A percentile compares a stretch with the other conserved stretches of the same genome.
Conservation (phyloP, 352 stramenopile species). For the Lagenidium giganteum region DNA sequence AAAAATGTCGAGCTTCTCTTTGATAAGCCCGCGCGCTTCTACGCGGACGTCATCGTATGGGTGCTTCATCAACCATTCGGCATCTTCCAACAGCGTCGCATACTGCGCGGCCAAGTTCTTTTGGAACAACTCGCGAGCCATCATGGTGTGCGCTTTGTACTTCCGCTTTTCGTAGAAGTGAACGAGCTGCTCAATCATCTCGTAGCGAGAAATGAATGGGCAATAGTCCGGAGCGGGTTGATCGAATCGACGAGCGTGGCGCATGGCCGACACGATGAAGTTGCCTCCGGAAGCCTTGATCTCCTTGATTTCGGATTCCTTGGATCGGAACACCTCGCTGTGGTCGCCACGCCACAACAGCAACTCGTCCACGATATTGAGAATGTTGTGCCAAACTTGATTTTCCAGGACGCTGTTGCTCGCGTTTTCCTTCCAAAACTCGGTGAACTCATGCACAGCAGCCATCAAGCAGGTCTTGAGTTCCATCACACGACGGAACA, state of each 20-base stretch:
- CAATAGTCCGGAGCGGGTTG: slow-evolving; percentile 16
- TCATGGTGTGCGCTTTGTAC: slow-evolving; percentile 36
- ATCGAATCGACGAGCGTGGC: slow-evolving; percentile 19
- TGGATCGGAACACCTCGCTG: slow-evolving; percentile 30
- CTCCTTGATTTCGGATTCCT: slow-evolving; percentile 45
- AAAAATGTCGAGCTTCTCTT: slow-evolving; percentile 46
- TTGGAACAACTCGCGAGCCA: slow-evolving; percentile 8
- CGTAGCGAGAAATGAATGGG: slow-evolving; percentile 48
- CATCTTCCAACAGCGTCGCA: slow-evolving; percentile 34
- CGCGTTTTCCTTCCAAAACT: slow-evolving; percentile 43
- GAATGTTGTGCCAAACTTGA: slow-evolving; percentile 40
- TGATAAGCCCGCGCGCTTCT: slow-evolving; percentile 35
- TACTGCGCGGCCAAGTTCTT: no score
- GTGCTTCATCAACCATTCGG: slow-evolving; percentile 49
- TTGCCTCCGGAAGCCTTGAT: slow-evolving; percentile 46
- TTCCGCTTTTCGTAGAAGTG: slow-evolving; percentile 62
- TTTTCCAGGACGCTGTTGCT: slow-evolving; percentile 46
- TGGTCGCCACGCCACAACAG: slow-evolving; percentile 51
- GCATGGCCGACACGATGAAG: slow-evolving; percentile 38
- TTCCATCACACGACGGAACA: slow-evolving; percentile 18
- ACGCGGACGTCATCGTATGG: slow-evolving; percentile 47
- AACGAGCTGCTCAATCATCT: slow-evolving; percentile 57
- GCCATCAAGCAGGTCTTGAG: slow-evolving; percentile 33
- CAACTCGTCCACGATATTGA: slow-evolving; percentile 43
- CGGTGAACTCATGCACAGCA: slow-evolving; percentile 29